phyloP scores from a whole-genome alignment of 2,329 filamentous ascomycete species.

The Microdochium paspali region DNA sequence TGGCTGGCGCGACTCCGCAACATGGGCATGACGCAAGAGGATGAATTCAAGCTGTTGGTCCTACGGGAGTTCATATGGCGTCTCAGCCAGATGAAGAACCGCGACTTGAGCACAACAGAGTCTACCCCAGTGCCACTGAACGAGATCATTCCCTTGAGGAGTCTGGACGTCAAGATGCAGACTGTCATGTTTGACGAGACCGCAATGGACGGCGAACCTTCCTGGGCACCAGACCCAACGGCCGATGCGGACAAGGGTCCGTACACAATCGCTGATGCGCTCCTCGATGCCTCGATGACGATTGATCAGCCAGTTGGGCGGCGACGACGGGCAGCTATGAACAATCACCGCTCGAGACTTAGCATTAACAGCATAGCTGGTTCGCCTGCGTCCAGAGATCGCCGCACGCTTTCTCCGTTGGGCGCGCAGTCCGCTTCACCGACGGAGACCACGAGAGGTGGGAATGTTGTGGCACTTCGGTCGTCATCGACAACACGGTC shows the following conservation, averaged over 20 bases:
- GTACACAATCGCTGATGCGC: constrained; percentile 81
- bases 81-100: constrained; percentile 61
- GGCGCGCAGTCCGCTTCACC: constrained; percentile 16
- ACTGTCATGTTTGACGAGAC: constrained; percentile 89
- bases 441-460: constrained; percentile 12
- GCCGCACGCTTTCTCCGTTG: constrained; percentile 13
- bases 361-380: constrained; percentile 22
- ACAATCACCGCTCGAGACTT: constrained; percentile 37
- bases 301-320: constrained; percentile 60
- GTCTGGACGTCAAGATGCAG: constrained; percentile 69
- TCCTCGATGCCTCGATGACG: constrained; percentile 84
- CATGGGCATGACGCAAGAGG: constrained; percentile 70
- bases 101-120: constrained; percentile 34
- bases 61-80: constrained; percentile 89
- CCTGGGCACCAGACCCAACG: constrained; percentile 21
- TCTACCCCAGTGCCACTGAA: constrained; percentile 43
- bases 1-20: constrained; percentile 83
- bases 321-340: constrained; percentile 40
- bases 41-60: constrained; percentile 82
- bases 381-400: constrained; percentile 26
- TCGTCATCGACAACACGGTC: constrained; percentile 25
- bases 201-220: constrained; percentile 36
- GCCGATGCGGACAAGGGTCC: constrained; percentile 30
- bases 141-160: constrained; percentile 64
- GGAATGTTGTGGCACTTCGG: neutral